Percentiles rank a stretch among this genome's conserved stretches.
Evolutionary conservation across 768 basidiomycete species (phyloP).

Genomic region (Pulveroboletus sp.): DNA sequence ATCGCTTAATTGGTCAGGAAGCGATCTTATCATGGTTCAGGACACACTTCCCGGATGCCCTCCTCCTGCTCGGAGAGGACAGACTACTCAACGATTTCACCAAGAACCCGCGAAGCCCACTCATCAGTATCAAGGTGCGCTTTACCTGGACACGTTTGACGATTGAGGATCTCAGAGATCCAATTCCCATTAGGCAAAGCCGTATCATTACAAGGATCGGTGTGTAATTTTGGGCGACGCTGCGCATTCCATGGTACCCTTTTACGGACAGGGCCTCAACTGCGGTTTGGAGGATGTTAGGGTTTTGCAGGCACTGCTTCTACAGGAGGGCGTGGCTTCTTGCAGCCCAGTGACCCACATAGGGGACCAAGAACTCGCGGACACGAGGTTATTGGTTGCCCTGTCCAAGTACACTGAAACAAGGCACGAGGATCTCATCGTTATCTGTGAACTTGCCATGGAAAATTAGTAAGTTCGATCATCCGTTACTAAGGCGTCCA

Average conservation of each 20-base stretch:
- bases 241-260: constrained; percentile 98
- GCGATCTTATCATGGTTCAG: constrained; percentile 71
- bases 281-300: constrained; percentile 97
- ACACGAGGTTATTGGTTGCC: constrained; percentile 58
- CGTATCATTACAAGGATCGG: constrained; percentile 88
- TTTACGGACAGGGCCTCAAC: constrained; percentile 95
- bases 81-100: constrained; percentile 71
- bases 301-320: constrained; percentile 72
- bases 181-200: constrained; percentile 53
- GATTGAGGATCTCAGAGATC: constrained; percentile 17
- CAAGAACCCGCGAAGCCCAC: constrained; percentile 79
- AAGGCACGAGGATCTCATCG: constrained; percentile 83
- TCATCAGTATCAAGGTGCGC: constrained; percentile 89
- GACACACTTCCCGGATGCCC: constrained; percentile 82
- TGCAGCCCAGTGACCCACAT: constrained; percentile 29
- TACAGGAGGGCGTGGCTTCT: constrained; percentile 61
- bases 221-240: constrained; percentile 90
- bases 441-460: constrained; percentile 91
- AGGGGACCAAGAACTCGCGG: constrained; percentile 35
- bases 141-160: constrained; percentile 20
- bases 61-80: constrained; percentile 78
- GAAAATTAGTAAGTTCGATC: constrained; percentile 82
- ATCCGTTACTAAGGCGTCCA: constrained; percentile 21
- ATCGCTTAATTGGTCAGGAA: constrained; percentile 57
- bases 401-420: constrained; percentile 75